A percentile compares a stretch with the other conserved stretches of the same genome.
phyloP scores from a whole-genome alignment of 768 basidiomycete genomes.

The Steccherinum ochraceum region DNA sequence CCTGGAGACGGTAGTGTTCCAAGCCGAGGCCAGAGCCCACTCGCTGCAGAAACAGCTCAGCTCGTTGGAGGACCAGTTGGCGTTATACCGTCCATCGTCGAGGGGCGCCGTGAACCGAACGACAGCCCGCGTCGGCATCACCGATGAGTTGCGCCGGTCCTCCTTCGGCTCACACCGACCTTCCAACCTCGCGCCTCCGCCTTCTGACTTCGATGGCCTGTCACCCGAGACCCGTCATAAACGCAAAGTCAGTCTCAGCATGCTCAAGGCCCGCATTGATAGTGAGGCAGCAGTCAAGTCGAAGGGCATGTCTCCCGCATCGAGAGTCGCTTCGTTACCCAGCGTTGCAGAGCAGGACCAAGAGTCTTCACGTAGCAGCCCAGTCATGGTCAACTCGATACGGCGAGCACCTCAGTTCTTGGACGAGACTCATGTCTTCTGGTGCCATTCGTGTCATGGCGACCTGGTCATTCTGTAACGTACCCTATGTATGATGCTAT shows the following conservation, averaged over 20 bases:
- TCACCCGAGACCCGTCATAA: conserved; percentile 76
- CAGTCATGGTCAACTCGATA: conserved; percentile 1
- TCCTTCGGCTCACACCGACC: conserved; percentile 26
- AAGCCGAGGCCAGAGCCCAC: conserved; percentile 65
- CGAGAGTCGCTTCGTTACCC: conserved; percentile 18
- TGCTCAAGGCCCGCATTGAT: conserved; percentile 88
- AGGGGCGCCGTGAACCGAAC: conserved; percentile 40
- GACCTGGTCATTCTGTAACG: conserved; percentile 75
- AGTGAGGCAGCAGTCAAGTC: conserved; percentile 54
- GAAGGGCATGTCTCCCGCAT: conserved; percentile 47
- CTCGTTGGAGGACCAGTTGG: conserved; percentile 60
- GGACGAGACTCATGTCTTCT: conserved; percentile 86
- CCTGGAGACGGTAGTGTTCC: conserved; percentile 66
- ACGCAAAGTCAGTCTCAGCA: conserved; percentile 75
- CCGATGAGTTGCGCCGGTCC: conserved; percentile 32
- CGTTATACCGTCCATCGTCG: conserved; percentile 37
- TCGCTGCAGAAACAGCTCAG: conserved; percentile 61
- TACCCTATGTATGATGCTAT: conserved; percentile 1
- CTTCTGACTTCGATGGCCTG: conserved; percentile 63
- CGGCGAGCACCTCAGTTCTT: conserved; percentile 62
- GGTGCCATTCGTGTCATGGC: conserved; percentile 79
- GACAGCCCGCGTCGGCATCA: conserved; percentile 32
- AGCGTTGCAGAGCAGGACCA: conserved; percentile 22
- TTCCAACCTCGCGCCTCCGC: conserved; percentile 31
- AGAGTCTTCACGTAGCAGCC: not conserved